These are phyloP conservation scores for Marsdenia floribunda DNA, from an alignment of 257 asterid species.

Conservation along the genomic window DNA sequence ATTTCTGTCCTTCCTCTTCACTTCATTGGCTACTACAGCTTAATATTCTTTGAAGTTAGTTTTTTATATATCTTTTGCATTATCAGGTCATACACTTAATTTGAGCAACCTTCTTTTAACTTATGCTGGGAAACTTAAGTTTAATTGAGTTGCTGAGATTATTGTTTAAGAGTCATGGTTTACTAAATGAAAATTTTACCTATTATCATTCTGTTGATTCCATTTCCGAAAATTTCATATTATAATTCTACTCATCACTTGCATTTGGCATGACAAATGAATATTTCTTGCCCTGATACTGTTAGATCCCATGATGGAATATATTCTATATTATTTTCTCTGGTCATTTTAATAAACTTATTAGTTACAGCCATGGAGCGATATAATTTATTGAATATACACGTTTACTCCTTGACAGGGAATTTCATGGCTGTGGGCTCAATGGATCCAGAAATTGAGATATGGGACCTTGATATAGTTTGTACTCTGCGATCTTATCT, in stretches of 20 bases:
- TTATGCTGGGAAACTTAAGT: background rate
- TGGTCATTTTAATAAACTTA: too few relatives aligned
- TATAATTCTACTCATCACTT: background rate
- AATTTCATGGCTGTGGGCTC: slow-evolving; percentile 91
- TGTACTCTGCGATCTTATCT: slow-evolving; percentile 18
- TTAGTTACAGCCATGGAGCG: background rate
- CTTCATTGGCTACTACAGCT: background rate
- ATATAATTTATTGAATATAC: background rate
- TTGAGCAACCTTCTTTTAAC: too few relatives aligned
- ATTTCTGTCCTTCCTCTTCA: too few relatives aligned
- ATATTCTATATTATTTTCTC: background rate
- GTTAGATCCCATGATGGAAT: background rate
- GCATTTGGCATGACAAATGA: background rate
- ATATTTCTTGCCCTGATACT: background rate
- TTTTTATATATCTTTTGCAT: background rate
- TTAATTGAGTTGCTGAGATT: background rate
- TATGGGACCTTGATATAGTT: slow-evolving; percentile 97
- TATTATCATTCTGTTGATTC: background rate
- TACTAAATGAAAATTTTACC: background rate
- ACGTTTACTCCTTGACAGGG: slow-evolving; percentile 38
- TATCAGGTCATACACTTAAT: background rate
- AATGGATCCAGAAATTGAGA: slow-evolving; percentile 85
- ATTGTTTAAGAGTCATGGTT: background rate
- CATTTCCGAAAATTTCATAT: background rate
- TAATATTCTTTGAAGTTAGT: background rate